Base-by-base conservation (phyloP, 441 rosid species). In the Manihot esculenta region DNA sequence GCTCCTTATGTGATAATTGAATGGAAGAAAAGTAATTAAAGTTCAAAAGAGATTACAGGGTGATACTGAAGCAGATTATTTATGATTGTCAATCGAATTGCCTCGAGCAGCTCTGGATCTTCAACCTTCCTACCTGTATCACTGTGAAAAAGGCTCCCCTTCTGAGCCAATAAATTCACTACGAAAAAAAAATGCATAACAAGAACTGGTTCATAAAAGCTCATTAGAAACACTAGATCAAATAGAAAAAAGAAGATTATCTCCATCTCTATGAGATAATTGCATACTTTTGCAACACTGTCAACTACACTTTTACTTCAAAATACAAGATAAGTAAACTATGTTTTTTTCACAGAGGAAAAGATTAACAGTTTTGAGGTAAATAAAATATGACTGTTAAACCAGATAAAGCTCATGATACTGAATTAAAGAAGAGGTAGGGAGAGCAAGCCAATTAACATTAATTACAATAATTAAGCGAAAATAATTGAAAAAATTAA, bases 101-200 rank as follows among this genome's bases (percentile, higher is more conserved):
- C 94, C 79, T 94, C 99, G 8, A 94, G 99, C 82, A 92, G 76
- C 78, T 94, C 99, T 12, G 97, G 94, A 64, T 92, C 99, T 30
- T 91, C 97, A 65, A 94, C 89, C 83, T 94, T 94, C 81, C 98
- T 83, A 62, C 99, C 99, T 62, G 90, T 90, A 78, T 77, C 84
- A 72, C 99, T 94, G 85, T 84, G 82, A 62, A 73, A 54, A 70
- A 84, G 56, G 71, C 50, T 66, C 68, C 57, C 33, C 17, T 54
- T 35, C 14, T 17, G 58, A 69, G 64, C 49, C 49, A 73, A 66
- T 33, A 58, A 76, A 66, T 60, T 10, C 69, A n/a, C 27, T 14
- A n/a, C n/a, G n/a, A n/a, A n/a, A n/a, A 45, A 58, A 66, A 45
- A 27, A 64, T 49, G 11, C 45, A 45, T 62, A n/a, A 38, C 67